Evolutionary conservation across 495 filamentous ascomycete genomes (phyloP).

Genomic region (Penicillium flavigenum): DNA sequence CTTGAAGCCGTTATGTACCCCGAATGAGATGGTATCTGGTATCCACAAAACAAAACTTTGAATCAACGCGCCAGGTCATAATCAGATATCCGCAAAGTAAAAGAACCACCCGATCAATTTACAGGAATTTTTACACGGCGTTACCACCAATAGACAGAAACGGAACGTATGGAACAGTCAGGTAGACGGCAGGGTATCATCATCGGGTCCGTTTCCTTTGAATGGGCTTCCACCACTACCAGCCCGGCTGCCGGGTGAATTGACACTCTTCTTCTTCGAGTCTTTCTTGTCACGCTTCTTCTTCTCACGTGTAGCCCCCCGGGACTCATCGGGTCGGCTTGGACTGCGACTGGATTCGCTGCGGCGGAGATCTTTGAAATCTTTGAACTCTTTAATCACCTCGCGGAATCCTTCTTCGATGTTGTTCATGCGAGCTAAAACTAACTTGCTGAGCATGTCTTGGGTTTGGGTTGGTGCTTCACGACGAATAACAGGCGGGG

Average conservation of each 20-base stretch:
- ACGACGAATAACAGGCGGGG: conserved; percentile 50
- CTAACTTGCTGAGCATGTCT: conserved; percentile 73
- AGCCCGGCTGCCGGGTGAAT: conserved; percentile 22
- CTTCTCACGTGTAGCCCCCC: conserved; percentile 26
- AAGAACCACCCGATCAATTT: not conserved
- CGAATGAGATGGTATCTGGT: conserved; percentile 5
- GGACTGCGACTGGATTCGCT: conserved; percentile 36
- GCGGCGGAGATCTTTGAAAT: conserved; percentile 62
- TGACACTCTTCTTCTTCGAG: conserved; percentile 24
- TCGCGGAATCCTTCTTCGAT: conserved; percentile 84
- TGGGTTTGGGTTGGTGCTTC: conserved; percentile 50
- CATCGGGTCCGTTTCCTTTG: not conserved
- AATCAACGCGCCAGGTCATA: not conserved
- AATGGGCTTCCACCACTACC: conserved; percentile 22
- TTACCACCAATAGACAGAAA: not conserved
- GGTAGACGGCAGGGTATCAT: conserved; percentile 6
- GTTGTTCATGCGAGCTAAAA: conserved; percentile 87
- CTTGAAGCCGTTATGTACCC: not conserved
- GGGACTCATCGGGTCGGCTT: conserved; percentile 31
- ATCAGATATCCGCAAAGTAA: conserved; percentile 1
- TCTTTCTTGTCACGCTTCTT: conserved; percentile 38
- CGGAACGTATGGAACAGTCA: not conserved
- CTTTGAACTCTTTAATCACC: conserved; percentile 79
- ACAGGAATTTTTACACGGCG: conserved; percentile 6
- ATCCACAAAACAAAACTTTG: conserved; percentile 2